Evolutionary conservation across 331 rosid genomes (phyloP).

Genomic region (Acacia pycnantha): DNA sequence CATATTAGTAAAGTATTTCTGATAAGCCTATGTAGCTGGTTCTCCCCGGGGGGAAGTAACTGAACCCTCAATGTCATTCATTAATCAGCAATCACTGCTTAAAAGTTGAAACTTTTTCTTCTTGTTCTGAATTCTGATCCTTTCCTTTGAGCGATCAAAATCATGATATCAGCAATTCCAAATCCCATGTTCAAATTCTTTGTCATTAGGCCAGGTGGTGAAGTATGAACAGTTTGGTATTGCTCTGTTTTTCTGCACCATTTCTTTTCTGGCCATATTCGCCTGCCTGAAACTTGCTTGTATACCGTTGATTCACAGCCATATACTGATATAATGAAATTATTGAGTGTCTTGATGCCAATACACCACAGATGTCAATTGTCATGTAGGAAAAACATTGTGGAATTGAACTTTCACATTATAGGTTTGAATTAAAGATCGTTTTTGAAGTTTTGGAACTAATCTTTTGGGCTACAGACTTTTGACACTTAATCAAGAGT

Average conservation of each 20-base stretch:
- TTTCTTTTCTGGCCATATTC: constrained; percentile 3
- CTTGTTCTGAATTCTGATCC: constrained; percentile 2
- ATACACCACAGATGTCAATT: background rate
- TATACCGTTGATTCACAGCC: background rate
- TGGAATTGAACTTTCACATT: constrained; percentile 13
- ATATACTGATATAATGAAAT: background rate
- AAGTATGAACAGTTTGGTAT: background rate
- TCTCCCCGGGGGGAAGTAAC: no score
- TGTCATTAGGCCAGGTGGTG: constrained; percentile 1
- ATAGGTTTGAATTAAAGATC: background rate
- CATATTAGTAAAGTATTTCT: background rate
- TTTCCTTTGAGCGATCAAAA: background rate
- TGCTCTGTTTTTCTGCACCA: constrained; percentile 4
- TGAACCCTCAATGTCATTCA: background rate
- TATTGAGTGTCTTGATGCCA: constrained; percentile 8
- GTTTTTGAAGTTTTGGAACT: background rate
- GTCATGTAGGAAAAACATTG: background rate
- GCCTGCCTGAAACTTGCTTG: background rate
- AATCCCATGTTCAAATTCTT: background rate
- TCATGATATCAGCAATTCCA: constrained; percentile 3
- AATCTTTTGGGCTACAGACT: background rate
- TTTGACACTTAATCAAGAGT: constrained; percentile 11
- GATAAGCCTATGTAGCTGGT: background rate
- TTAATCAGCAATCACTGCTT: background rate
- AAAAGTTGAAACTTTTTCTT: background rate